Evolutionary conservation across 257 asterid species (phyloP).

Genomic region (Datura wrightii): DNA sequence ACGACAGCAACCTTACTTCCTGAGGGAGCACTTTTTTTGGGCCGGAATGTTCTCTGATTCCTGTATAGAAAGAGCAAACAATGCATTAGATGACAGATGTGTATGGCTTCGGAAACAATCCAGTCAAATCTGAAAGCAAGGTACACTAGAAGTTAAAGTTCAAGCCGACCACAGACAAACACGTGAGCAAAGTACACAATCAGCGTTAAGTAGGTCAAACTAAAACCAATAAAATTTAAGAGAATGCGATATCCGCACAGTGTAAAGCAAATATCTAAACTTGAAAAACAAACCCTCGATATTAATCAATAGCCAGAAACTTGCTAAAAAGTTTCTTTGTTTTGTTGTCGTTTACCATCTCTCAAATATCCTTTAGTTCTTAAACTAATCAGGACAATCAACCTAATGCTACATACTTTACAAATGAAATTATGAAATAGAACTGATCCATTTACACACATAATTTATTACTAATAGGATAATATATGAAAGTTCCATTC

Average conservation of each 20-base stretch:
- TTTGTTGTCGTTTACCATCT: neutral
- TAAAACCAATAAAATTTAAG: neutral
- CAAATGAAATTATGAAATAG: neutral
- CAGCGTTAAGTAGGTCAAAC: neutral
- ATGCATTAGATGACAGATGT: slow-evolving; percentile 18
- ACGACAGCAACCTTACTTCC: slow-evolving; percentile 80
- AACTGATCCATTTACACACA: neutral
- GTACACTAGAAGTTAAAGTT: neutral
- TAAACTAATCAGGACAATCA: neutral
- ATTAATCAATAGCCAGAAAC: slow-evolving; percentile 12
- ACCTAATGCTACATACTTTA: neutral
- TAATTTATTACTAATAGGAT: neutral
- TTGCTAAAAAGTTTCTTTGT: neutral
- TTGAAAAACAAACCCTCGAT: slow-evolving; percentile 6
- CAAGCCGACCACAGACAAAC: neutral
- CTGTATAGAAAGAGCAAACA: slow-evolving; percentile 50
- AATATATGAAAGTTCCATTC: neutral
- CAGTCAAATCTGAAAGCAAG: slow-evolving; percentile 20
- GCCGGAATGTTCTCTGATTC: slow-evolving; percentile 94
- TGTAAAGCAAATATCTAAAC: neutral
- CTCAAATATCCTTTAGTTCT: neutral
- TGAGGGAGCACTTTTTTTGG: slow-evolving; percentile 93
- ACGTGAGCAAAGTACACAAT: neutral
- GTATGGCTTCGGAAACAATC: neutral
- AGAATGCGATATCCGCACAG: neutral